Evolutionary conservation across 2,329 filamentous ascomycete genomes (phyloP).

Genomic region (Cephalotrichum gorgonifer): DNA sequence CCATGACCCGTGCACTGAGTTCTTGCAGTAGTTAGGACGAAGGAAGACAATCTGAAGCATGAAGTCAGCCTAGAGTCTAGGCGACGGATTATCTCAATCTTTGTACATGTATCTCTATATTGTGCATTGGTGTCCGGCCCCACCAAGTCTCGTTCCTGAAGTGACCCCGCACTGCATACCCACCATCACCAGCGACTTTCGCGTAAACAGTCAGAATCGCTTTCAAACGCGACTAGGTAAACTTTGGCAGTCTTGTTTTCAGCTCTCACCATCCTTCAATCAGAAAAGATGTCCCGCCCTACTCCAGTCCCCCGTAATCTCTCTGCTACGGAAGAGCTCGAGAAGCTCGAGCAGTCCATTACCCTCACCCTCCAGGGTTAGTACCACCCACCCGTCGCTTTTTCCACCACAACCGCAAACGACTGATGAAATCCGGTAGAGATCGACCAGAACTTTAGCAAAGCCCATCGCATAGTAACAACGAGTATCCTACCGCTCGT

Average conservation of each 20-base stretch:
- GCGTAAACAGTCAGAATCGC: not conserved
- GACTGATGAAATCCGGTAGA: slow-evolving; percentile 40
- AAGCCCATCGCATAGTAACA: slow-evolving; percentile 91
- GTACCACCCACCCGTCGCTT: slow-evolving; percentile 4
- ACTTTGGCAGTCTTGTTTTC: slow-evolving; percentile 2
- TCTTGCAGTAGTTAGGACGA: no score
- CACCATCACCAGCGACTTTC: not conserved
- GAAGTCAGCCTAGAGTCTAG: no score
- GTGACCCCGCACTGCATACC: not conserved
- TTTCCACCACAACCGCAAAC: not conserved
- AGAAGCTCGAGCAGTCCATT: slow-evolving; percentile 92
- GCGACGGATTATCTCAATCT: no score
- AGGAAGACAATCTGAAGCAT: no score
- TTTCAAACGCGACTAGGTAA: slow-evolving; percentile 4
- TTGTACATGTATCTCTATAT: no score
- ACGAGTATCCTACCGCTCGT: slow-evolving; percentile 86
- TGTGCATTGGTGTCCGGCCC: no score
- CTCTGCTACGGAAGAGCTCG: slow-evolving; percentile 86
- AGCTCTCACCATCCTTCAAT: not conserved
- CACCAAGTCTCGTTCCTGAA: no score
- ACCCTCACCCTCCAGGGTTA: slow-evolving; percentile 87
- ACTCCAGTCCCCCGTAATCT: slow-evolving; percentile 44
- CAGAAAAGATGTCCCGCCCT: slow-evolving; percentile 35
- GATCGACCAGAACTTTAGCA: slow-evolving; percentile 97
- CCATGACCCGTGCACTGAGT: no score